These are phyloP conservation scores for Incumbomyces delicatus DNA, from an alignment of 2,329 filamentous ascomycete genomes.

Conservation along the genomic window DNA sequence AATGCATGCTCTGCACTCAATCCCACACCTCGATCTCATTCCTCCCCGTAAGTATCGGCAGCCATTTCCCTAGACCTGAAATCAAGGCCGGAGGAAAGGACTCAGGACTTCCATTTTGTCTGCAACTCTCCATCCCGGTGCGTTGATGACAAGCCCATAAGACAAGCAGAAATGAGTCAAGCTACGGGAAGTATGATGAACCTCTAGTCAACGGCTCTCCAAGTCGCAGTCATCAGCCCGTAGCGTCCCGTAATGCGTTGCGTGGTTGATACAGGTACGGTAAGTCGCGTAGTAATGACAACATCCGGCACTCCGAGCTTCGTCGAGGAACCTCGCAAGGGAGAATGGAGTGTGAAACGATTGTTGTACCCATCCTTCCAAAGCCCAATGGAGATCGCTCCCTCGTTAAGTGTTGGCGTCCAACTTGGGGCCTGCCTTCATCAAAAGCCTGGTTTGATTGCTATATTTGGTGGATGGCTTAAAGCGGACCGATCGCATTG, in stretches of 20 bases:
- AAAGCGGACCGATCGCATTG: too few relatives aligned
- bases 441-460: slow-evolving; percentile 50
- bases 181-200: slow-evolving; percentile 54
- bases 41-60: too few relatives aligned
- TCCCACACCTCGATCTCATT: too few relatives aligned
- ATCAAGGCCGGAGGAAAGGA: too few relatives aligned
- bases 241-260: slow-evolving; percentile 62
- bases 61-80: too few relatives aligned
- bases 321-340: slow-evolving; percentile 55
- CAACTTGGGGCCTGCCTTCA: slow-evolving; percentile 60
- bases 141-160: slow-evolving; percentile 48
- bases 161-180: slow-evolving; percentile 43
- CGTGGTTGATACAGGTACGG: slow-evolving; percentile 63
- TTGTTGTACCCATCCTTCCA: slow-evolving; percentile 72
- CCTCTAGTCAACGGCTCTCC: slow-evolving; percentile 65
- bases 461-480: slow-evolving; percentile 60
- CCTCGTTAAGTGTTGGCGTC: slow-evolving; percentile 61
- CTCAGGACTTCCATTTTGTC: not conserved
- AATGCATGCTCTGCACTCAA: too few relatives aligned
- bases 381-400: slow-evolving; percentile 55
- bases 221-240: slow-evolving; percentile 56
- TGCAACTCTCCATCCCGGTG: slow-evolving; percentile 29
- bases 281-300: slow-evolving; percentile 63
- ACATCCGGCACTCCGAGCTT: slow-evolving; percentile 70
- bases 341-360: slow-evolving; percentile 62